Evolutionary conservation across 2,329 filamentous ascomycete species (phyloP), one percentile per base, ranked within the genome.

Genomic region (Pseudocercospora fuligena): DNA sequence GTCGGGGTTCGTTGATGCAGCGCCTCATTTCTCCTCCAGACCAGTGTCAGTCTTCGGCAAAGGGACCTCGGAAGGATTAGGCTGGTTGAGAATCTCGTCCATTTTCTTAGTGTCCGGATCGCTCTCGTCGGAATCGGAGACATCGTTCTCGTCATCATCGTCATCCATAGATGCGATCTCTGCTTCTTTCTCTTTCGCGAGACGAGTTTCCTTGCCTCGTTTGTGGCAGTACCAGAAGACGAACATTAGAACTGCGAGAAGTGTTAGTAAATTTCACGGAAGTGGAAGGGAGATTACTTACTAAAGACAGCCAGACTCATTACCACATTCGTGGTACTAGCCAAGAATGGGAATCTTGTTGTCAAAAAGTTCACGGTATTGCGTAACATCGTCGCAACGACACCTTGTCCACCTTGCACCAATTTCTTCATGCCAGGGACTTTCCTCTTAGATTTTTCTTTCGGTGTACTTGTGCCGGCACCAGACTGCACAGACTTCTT

Each of bases 151-250:
- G 11, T 69, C 66, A n/a, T 72, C 72, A 16, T 72, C 73, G n/a
- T 27, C 69, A 11, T 69, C 66, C n/a, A 60, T 63, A 36, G 60
- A 68, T 23, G 36, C 63, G 1, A 46, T 63, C 14, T 66, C 71
- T n/a, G 53, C 66, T n/a, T 49, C 66, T 12, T 59, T 67, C 25
- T 57, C 66, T 19, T 70, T 70, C 2, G 73, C 90, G 12, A 98
- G 86, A 60, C 95, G 88, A 6, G 89, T 89, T 81, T 99, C 94
- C 53, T 89, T 89, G 46, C 95, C 95, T 62, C 95, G 91, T 83
- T 98, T 98, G 81, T 98, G 91, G 81, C 94, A 98, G 81, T 98
- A 99, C 94, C 94, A 99, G 74, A 98, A 89, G 53, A 97, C 92
- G 77, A 97, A 95, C 64, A 99, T 86, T 16, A 98, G 85, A 63